Conservation (phyloP, 2,329 filamentous ascomycete genomes). For the Dothideomycetes sp. region DNA sequence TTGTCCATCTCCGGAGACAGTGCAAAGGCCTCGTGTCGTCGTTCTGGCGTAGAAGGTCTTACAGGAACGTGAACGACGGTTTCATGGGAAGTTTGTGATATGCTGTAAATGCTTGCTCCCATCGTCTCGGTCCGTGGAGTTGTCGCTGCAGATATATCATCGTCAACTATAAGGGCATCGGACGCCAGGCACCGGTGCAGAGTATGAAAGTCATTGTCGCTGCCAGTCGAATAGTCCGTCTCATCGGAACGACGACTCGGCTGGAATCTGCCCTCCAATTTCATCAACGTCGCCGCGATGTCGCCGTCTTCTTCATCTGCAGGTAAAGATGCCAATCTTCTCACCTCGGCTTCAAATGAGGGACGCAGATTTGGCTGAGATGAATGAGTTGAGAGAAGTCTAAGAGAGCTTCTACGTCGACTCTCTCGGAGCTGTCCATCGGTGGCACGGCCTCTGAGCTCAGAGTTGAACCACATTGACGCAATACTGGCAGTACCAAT, state of each 20-base stretch:
- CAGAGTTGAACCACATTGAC: slow-evolving; percentile 1
- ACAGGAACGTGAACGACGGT: slow-evolving; percentile 4
- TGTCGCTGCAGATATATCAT: no score
- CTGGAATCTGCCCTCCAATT: slow-evolving; percentile 79
- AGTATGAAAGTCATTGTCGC: neutral
- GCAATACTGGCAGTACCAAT: slow-evolving; percentile 3
- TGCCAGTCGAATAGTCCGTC: neutral
- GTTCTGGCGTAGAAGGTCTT: slow-evolving; percentile 13
- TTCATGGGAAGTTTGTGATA: slow-evolving; percentile 12
- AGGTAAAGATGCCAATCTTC: slow-evolving; percentile 76
- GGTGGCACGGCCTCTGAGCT: slow-evolving; percentile 6
- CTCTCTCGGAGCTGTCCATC: neutral
- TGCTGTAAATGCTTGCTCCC: slow-evolving; percentile 22
- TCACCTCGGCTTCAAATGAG: slow-evolving; percentile 82
- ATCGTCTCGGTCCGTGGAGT: slow-evolving; percentile 20
- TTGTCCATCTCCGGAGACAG: neutral
- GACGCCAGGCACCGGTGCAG: no score
- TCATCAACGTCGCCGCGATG: slow-evolving; percentile 82
- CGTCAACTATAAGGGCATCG: no score
- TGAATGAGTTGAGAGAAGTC: slow-evolving; percentile 39
- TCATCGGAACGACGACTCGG: slow-evolving; percentile 1
- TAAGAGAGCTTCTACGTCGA: slow-evolving; percentile 5
- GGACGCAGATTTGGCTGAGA: slow-evolving; percentile 45
- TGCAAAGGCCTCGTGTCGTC: neutral
- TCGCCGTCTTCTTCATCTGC: slow-evolving; percentile 72